These are phyloP conservation scores for Rhododendron griersonianum DNA, from an alignment of 148 eudicot species.

Conservation along the genomic window DNA sequence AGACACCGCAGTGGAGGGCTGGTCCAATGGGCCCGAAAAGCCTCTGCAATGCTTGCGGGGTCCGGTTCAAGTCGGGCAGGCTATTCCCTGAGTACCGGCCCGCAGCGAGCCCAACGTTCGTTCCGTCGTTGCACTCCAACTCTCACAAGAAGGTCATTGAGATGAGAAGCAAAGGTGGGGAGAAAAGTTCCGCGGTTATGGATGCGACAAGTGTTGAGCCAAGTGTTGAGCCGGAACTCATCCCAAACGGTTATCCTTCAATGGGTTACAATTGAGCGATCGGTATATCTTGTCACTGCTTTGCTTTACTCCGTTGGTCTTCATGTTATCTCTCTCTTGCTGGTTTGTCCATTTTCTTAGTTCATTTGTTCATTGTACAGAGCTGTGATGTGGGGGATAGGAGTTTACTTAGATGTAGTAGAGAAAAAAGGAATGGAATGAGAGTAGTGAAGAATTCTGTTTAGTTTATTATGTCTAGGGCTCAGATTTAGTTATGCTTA, in stretches of 20 bases:
- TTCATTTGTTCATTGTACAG: slow-evolving; percentile 30
- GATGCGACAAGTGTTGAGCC: background rate
- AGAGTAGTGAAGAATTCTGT: slow-evolving; percentile 4
- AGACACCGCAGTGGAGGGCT: slow-evolving; percentile 98
- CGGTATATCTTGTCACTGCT: slow-evolving; percentile 16
- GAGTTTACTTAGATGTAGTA: slow-evolving; percentile 9
- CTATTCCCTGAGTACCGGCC: slow-evolving; percentile 97
- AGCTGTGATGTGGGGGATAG: slow-evolving; percentile 21
- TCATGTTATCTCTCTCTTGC: slow-evolving; percentile 2
- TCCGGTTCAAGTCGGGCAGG: slow-evolving; percentile 83
- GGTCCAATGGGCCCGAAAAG: slow-evolving; percentile 96
- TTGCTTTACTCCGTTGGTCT: slow-evolving; percentile 12
- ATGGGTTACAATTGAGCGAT: slow-evolving; percentile 19
- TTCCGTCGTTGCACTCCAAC: slow-evolving; percentile 77
- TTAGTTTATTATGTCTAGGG: slow-evolving; percentile 8
- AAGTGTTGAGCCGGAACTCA: slow-evolving; percentile 22
- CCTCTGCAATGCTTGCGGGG: slow-evolving; percentile 98
- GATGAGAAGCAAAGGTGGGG: slow-evolving; percentile 52
- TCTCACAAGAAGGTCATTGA: slow-evolving; percentile 97
- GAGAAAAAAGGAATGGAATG: slow-evolving; percentile 9
- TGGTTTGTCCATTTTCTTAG: slow-evolving; percentile 25
- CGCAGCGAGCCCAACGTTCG: slow-evolving; percentile 90
- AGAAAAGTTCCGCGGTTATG: background rate
- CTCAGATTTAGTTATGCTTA: slow-evolving; percentile 12
- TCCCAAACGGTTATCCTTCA: slow-evolving; percentile 26